Percentiles rank a stretch among this genome's conserved stretches.
Conservation (phyloP, 768 basidiomycete genomes). For the Suillus fuscotomentosus region DNA sequence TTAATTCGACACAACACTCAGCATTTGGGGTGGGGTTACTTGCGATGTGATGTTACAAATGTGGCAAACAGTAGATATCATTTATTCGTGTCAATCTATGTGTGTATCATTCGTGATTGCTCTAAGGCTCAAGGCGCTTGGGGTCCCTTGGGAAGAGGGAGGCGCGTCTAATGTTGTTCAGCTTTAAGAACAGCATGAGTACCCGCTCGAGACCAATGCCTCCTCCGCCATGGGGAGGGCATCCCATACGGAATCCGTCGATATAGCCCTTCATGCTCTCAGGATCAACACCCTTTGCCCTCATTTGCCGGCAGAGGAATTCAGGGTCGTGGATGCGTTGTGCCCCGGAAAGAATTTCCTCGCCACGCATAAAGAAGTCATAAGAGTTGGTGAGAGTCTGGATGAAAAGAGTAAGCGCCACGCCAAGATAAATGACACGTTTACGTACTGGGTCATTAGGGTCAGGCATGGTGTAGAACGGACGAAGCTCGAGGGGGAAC, state of each 20-base stretch:
- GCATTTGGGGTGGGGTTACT: conserved; percentile 2
- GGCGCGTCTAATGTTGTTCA: conserved; percentile 92
- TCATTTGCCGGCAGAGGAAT: conserved; percentile 84
- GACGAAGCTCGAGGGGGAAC: conserved; percentile 92
- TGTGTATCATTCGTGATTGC: neutral
- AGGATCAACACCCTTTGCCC: conserved; percentile 83
- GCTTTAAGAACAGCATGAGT: conserved; percentile 95
- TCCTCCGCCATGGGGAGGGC: conserved; percentile 94
- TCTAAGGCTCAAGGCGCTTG: conserved; percentile 84
- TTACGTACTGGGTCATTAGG: conserved; percentile 76
- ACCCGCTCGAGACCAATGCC: conserved; percentile 96
- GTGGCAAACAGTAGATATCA: neutral
- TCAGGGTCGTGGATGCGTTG: conserved; percentile 94
- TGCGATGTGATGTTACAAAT: conserved; percentile 1
- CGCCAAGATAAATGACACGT: conserved; percentile 2
- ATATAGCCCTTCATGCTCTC: conserved; percentile 89
- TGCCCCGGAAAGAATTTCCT: conserved; percentile 97
- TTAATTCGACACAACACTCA: conserved; percentile 17
- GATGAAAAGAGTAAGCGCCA: conserved; percentile 5
- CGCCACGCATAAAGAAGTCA: conserved; percentile 99
- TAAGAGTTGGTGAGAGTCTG: conserved; percentile 96
- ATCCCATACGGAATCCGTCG: conserved; percentile 93
- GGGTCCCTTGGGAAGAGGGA: conserved; percentile 97
- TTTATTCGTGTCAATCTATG: neutral
- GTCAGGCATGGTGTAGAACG: conserved; percentile 99